Conservation (phyloP, 176 grass and related monocot species). For the Avena atlantica region DNA sequence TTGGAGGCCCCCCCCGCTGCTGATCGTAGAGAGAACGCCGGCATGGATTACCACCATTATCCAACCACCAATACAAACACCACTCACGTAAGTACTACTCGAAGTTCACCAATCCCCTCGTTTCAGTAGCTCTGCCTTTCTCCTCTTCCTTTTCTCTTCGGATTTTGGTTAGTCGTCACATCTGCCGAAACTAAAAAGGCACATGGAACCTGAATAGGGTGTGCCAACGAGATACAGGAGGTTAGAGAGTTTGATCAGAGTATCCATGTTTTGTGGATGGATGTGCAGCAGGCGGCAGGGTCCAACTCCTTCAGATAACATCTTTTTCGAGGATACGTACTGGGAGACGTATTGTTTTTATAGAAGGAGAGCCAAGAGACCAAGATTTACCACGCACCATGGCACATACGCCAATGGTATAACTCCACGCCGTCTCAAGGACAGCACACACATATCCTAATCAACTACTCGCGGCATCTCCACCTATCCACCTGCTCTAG, state of each 20-base stretch:
- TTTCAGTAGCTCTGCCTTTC: too few relatives aligned
- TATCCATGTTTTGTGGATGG: neutral
- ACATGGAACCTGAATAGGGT: neutral
- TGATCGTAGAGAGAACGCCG: neutral
- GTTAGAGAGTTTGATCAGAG: neutral
- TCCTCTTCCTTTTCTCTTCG: neutral
- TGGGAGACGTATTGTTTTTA: too few relatives aligned
- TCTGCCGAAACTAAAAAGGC: neutral
- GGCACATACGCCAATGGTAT: too few relatives aligned
- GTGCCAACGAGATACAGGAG: too few relatives aligned
- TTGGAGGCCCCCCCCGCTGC: neutral
- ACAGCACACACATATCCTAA: too few relatives aligned
- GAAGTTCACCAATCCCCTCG: neutral
- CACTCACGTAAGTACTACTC: neutral
- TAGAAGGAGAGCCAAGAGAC: too few relatives aligned
- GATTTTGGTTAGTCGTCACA: neutral
- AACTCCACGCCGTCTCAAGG: too few relatives aligned
- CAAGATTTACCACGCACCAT: too few relatives aligned
- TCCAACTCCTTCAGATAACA: too few relatives aligned
- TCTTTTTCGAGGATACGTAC: too few relatives aligned
- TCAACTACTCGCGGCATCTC: too few relatives aligned
- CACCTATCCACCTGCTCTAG: too few relatives aligned
- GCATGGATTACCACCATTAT: neutral
- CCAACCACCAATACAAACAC: neutral
- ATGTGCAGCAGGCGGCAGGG: neutral